Evolutionary conservation across 352 stramenopile species (phyloP).

Genomic region (Albugo candida): DNA sequence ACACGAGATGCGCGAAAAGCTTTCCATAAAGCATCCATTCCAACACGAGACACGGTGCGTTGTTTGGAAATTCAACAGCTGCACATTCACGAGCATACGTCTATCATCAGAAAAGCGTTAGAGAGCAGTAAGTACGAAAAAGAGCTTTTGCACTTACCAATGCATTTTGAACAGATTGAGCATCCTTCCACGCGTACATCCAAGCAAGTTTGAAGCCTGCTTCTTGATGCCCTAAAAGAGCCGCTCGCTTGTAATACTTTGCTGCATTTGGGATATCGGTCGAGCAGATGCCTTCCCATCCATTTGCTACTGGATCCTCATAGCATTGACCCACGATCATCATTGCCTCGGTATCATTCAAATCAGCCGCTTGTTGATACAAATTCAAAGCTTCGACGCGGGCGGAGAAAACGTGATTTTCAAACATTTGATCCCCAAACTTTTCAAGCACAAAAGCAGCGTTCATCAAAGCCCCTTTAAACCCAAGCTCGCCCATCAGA

Average conservation of each 20-base stretch:
- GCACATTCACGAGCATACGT: too few relatives aligned
- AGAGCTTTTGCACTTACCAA: conserved; percentile 6
- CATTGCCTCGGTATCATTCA: conserved; percentile 58
- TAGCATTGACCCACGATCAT: conserved; percentile 42
- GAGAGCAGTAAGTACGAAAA: too few relatives aligned
- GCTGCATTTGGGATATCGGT: conserved; percentile 30
- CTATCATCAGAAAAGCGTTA: too few relatives aligned
- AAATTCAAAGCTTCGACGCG: conserved; percentile 26
- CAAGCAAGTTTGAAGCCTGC: conserved; percentile 38
- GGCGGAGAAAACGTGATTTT: background rate
- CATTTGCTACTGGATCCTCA: conserved; percentile 14
- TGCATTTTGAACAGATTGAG: conserved; percentile 19
- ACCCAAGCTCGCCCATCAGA: conserved; percentile 33
- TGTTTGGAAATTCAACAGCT: too few relatives aligned
- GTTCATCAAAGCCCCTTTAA: conserved; percentile 43
- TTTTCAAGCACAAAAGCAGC: conserved; percentile 54
- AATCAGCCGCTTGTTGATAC: conserved; percentile 25
- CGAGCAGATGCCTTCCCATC: conserved; percentile 28
- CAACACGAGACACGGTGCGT: too few relatives aligned
- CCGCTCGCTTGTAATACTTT: conserved; percentile 27
- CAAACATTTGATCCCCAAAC: conserved; percentile 22
- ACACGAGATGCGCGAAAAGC: too few relatives aligned
- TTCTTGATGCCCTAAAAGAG: conserved; percentile 31
- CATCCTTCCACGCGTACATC: conserved; percentile 32
- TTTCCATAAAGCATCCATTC: too few relatives aligned